These are phyloP conservation scores for Cymbidium sinense DNA, from an alignment of 106 monocot genomes.

Conservation along the genomic window DNA sequence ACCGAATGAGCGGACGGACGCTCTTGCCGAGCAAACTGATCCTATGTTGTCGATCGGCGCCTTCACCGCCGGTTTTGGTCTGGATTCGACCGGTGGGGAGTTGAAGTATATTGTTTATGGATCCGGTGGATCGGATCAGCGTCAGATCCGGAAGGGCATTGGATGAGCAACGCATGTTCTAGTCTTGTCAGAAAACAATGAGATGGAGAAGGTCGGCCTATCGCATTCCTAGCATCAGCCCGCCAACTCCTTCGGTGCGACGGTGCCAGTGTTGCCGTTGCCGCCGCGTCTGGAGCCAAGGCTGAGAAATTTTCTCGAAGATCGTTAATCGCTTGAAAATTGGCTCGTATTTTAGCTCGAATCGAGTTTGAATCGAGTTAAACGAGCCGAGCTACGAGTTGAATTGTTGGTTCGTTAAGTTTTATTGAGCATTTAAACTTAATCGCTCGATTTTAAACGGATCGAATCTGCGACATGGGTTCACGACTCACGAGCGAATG, in stretches of 20 bases:
- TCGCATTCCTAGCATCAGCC: slow-evolving; percentile 12
- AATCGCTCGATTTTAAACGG: too few relatives aligned
- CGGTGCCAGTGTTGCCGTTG: background rate
- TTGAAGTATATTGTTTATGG: background rate
- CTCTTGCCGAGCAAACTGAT: background rate
- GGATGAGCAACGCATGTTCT: slow-evolving; percentile 47
- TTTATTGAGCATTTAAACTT: too few relatives aligned
- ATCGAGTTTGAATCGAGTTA: too few relatives aligned
- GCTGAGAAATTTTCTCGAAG: too few relatives aligned
- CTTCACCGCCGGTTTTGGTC: background rate
- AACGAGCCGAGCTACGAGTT: too few relatives aligned
- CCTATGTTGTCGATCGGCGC: background rate
- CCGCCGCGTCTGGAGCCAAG: slow-evolving; percentile 14
- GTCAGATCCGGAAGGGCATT: slow-evolving; percentile 5
- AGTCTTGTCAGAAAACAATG: slow-evolving; percentile 55
- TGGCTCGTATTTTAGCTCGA: too few relatives aligned
- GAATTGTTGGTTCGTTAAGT: too few relatives aligned
- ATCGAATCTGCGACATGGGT: too few relatives aligned
- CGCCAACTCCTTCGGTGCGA: slow-evolving; percentile 26
- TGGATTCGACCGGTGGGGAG: background rate
- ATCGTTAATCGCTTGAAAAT: too few relatives aligned
- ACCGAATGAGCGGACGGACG: too few relatives aligned
- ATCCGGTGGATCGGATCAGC: slow-evolving; percentile 21
- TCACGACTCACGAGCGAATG: too few relatives aligned
- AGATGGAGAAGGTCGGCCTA: slow-evolving; percentile 88